Conservation (phyloP, 768 basidiomycete species). For the Collybia sp. region DNA sequence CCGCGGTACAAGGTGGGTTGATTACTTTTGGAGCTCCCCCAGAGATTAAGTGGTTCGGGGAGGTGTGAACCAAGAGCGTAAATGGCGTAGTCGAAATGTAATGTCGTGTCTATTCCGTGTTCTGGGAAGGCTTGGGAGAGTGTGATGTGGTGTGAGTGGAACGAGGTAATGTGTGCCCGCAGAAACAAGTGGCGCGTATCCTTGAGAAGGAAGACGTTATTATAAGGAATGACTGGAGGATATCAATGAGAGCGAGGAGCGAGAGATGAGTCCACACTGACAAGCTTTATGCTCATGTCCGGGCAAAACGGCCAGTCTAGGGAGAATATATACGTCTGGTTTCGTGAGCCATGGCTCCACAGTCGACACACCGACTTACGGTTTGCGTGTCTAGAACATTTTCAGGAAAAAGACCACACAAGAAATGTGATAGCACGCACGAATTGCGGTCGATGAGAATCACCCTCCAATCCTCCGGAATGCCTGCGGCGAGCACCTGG, state of each 20-base stretch:
- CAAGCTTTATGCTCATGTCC: constrained; percentile 66
- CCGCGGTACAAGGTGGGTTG: constrained; percentile 28
- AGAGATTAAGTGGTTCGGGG: constrained; percentile 50
- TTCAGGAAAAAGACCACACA: not conserved
- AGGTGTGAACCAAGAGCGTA: constrained; percentile 60
- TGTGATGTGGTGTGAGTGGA: constrained; percentile 34
- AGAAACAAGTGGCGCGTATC: constrained; percentile 28
- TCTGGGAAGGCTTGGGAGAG: constrained; percentile 46
- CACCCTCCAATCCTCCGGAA: constrained; percentile 50
- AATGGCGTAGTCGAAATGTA: constrained; percentile 53
- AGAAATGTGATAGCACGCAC: constrained; percentile 23
- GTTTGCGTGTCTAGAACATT: constrained; percentile 38
- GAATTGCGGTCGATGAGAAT: constrained; percentile 58
- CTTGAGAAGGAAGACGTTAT: constrained; percentile 35
- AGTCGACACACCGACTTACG: constrained; percentile 21
- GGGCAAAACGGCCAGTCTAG: constrained; percentile 51
- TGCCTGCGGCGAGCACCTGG: constrained; percentile 38
- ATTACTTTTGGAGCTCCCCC: constrained; percentile 24
- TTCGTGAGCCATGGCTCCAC: not conserved
- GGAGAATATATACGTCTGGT: constrained; percentile 52
- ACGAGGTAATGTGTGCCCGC: constrained; percentile 39
- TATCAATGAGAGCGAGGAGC: not conserved
- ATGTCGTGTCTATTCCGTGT: constrained; percentile 27
- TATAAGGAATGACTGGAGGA: constrained; percentile 48
- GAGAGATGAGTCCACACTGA: constrained; percentile 17